Base-by-base conservation (phyloP, 352 stramenopile genomes). In the Globisporangium mamillatum region DNA sequence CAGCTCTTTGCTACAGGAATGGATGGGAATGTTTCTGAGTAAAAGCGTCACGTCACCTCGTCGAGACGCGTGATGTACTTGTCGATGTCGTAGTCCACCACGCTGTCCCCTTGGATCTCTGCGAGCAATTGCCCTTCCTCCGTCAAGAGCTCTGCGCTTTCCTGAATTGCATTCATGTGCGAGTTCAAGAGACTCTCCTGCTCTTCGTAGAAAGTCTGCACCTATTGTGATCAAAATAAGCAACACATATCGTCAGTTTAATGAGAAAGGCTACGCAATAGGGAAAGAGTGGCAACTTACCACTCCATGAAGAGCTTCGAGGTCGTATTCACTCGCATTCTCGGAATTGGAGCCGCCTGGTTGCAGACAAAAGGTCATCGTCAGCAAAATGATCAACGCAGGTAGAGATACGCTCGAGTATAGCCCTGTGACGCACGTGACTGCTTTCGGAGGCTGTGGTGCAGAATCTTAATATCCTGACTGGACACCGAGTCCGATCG, bases 141-240 rank as follows among this genome's bases (percentile, higher is more conserved):
- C 1, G 96, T 98, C 14, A 99, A 75, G 22, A 99, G 82, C 74
- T 99, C 94, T 0, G 97, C 97, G 67, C 97, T 99, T 77, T 99
- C 94, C 82, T 99, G 92, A 68, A 98, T 98, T 36, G 93, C 90
- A 52, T 81, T 95, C 96, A 99, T 99, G 81, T 99, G 97, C 20
- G 93, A 75, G 63, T 98, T 98, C 52, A 99, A 76, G 38, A 99
- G 74, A 9, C 87, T 81, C 71, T 99, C 97, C 83, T 99, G 96
- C 64, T 99, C 90, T 77, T 99, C 96, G 64, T 98, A 98, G 10
- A 99, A 70, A 22, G 82, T 91, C 70, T 98, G 86, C 1, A 98
- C 90, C 71, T 91, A 5, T 18, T 0, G 25, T 16, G 2, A 22
- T 48, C 10, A 46, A 4, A 1, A 20, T 12, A 4, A 38, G 46